Evolutionary conservation across 345 rosid species (phyloP).

Genomic region (Mercurialis annua): DNA sequence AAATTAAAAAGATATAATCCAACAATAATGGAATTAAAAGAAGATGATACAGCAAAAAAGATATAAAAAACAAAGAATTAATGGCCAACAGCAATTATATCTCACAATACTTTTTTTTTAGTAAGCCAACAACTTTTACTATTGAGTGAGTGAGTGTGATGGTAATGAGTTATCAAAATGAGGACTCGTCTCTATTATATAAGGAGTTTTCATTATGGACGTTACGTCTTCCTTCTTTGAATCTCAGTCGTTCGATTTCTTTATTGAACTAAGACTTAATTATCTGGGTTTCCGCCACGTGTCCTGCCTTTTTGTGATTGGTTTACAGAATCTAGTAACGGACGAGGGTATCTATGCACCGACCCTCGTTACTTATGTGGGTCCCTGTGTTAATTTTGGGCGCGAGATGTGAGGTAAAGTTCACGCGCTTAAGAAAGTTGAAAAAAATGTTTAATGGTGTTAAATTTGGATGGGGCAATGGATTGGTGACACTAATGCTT

Average conservation of each 20-base stretch:
- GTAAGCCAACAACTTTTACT: background rate
- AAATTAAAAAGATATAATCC: no score
- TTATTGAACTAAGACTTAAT: background rate
- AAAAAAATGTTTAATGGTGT: no score
- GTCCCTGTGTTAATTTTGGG: background rate
- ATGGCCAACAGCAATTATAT: background rate
- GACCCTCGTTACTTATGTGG: background rate
- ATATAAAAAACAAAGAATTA: background rate
- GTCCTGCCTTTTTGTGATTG: background rate
- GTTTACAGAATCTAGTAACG: background rate
- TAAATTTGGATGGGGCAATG: no score
- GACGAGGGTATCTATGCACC: background rate
- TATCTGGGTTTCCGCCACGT: background rate
- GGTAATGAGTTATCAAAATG: background rate
- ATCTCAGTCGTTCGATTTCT: constrained; percentile 15
- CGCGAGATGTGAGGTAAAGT: background rate
- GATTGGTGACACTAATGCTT: no score
- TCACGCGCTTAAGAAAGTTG: background rate
- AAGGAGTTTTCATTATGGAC: background rate
- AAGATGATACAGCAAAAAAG: no score
- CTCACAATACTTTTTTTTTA: background rate
- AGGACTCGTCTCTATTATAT: background rate
- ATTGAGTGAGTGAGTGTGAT: background rate
- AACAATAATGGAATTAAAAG: no score
- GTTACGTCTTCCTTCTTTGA: background rate